phyloP scores from a whole-genome alignment of 495 filamentous ascomycete species.

The Rhypophila decipiens region DNA sequence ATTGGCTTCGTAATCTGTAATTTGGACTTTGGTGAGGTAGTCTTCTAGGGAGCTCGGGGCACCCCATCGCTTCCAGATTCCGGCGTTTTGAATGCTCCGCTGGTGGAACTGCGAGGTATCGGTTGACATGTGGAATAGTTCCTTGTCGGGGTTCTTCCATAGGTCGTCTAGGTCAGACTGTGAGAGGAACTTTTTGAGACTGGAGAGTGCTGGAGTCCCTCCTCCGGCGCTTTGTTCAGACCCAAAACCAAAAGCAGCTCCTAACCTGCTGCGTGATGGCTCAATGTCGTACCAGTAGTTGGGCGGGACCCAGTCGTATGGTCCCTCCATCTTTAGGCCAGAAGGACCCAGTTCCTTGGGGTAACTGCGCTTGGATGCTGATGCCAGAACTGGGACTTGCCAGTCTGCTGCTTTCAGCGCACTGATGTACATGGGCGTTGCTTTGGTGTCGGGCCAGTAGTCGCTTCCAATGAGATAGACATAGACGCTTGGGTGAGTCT shows the following conservation, averaged over 20 bases:
- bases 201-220: slow-evolving; percentile 52
- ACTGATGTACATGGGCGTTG: slow-evolving; percentile 43
- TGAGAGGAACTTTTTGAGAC: slow-evolving; percentile 49
- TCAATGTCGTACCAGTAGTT: slow-evolving; percentile 54
- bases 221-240: slow-evolving; percentile 56
- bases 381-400: slow-evolving; percentile 51
- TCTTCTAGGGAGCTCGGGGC: slow-evolving; percentile 41
- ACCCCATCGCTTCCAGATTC: slow-evolving; percentile 48
- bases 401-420: slow-evolving; percentile 48
- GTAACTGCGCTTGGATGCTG: slow-evolving; percentile 50
- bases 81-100: slow-evolving; percentile 52
- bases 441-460: slow-evolving; percentile 55
- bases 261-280: slow-evolving; percentile 29
- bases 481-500: slow-evolving; percentile 51
- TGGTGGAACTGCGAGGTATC: slow-evolving; percentile 47
- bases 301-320: slow-evolving; percentile 63
- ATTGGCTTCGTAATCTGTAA: slow-evolving; percentile 60
- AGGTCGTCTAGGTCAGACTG: slow-evolving; percentile 43
- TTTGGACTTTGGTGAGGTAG: slow-evolving; percentile 33
- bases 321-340: slow-evolving; percentile 62
- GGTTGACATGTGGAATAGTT: slow-evolving; percentile 54
- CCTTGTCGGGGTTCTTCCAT: slow-evolving; percentile 48
- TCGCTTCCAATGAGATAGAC: slow-evolving; percentile 56
- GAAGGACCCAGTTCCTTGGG: slow-evolving; percentile 46
- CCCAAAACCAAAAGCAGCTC: slow-evolving; percentile 58